These are phyloP conservation scores for Fusarium tanahbumbuense DNA, from an alignment of 2,329 filamentous ascomycete species.

Conservation along the genomic window DNA sequence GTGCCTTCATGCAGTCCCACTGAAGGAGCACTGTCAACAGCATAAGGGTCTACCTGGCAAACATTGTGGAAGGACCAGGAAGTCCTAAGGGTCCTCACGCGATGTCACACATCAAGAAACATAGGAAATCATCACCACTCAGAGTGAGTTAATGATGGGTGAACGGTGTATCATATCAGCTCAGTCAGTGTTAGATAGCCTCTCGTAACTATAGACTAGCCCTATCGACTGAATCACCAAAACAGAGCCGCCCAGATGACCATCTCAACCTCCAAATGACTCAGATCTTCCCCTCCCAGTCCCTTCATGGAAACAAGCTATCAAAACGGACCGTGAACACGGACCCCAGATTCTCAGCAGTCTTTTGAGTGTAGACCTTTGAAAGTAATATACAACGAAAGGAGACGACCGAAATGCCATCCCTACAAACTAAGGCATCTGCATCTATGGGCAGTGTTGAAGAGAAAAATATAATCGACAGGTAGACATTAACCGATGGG, in stretches of 20 bases:
- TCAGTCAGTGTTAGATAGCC: constrained; percentile 26
- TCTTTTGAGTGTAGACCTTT: constrained; percentile 46
- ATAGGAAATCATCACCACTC: constrained; percentile 34
- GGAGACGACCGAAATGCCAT: constrained; percentile 23
- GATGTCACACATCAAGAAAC: constrained; percentile 11
- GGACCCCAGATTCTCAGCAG: constrained; percentile 31
- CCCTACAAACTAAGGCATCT: constrained; percentile 31
- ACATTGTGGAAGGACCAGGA: constrained; percentile 5
- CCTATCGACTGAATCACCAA: constrained; percentile 25
- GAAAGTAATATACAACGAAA: constrained; percentile 50
- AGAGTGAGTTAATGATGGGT: constrained; percentile 40
- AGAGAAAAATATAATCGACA: constrained; percentile 43
- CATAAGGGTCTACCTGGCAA: neutral
- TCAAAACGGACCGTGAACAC: constrained; percentile 20
- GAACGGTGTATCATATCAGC: constrained; percentile 27
- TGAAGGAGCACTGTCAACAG: neutral
- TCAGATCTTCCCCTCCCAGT: neutral
- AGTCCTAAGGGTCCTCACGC: neutral
- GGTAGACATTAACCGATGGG: constrained; percentile 51
- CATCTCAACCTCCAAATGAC: constrained; percentile 4
- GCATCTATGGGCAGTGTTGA: constrained; percentile 29
- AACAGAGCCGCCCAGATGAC: constrained; percentile 24
- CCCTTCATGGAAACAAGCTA: constrained; percentile 7
- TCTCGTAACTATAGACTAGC: constrained; percentile 6
- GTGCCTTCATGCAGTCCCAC: neutral